phyloP scores from a whole-genome alignment of 345 rosid genomes.

The Aegle marmelos region DNA sequence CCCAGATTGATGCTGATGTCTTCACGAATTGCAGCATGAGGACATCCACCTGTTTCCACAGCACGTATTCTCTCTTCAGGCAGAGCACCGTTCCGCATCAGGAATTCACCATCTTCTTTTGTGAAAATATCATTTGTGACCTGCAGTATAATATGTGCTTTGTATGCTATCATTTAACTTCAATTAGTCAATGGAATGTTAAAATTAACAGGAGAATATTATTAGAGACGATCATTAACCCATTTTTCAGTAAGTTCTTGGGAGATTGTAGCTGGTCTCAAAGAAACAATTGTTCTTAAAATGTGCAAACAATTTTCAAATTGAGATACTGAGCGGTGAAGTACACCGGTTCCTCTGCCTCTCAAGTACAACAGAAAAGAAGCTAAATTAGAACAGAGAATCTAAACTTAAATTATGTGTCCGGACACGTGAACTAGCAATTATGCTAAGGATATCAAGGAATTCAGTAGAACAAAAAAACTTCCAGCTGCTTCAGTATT shows the following conservation, averaged over 20 bases:
- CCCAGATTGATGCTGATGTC: conserved; percentile 97
- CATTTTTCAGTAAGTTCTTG: background rate
- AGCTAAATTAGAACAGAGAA: background rate
- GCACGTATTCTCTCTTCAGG: conserved; percentile 93
- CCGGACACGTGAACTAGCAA: background rate
- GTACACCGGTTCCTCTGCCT: background rate
- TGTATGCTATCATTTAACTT: conserved; percentile 6
- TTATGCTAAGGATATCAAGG: background rate
- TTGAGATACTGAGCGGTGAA: background rate
- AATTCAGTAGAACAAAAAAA: too few species aligned
- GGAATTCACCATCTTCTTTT: conserved; percentile 93
- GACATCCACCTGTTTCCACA: conserved; percentile 95
- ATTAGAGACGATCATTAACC: background rate
- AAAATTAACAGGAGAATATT: background rate
- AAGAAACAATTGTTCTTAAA: background rate
- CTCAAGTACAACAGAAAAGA: background rate
- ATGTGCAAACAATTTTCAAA: background rate
- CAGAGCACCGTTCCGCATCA: conserved; percentile 86
- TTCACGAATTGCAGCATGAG: conserved; percentile 98
- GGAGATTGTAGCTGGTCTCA: background rate
- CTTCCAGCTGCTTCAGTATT: too few species aligned
- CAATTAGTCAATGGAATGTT: background rate
- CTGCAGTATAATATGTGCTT: conserved; percentile 31
- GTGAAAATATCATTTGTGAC: conserved; percentile 99
- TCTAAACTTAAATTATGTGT: background rate